Evolutionary conservation across 1,139 yeast genomes (phyloP), one percentile per base, ranked within the genome.

Genomic region (Yamadazyma trypodendri): DNA sequence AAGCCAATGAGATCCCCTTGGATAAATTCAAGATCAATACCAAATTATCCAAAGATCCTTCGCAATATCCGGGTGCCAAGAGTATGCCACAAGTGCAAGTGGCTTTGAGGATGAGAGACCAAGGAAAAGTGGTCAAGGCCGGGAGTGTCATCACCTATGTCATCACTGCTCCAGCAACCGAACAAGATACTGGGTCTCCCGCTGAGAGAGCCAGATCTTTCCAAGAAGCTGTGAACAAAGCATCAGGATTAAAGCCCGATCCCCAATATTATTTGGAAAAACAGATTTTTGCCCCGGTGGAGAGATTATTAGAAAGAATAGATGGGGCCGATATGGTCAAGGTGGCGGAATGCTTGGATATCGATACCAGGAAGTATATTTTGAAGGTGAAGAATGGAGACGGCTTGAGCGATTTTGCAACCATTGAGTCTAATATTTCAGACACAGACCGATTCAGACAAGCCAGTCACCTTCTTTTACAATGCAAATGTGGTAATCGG

Each of bases 21-120:
- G 83, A 77, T 46, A 81, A 82, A 56, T 84, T 70, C 55, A 79
- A 79, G 50, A 82, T 84, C 51, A 84, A 84, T 52, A 84, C 89
- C n/a, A 76, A 75, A 45, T 64, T 84, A 33, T 82, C 90, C 1
- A 84, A 84, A 51, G 92, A 84, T 54, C 94, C 94, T 7, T 65
- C 65, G 16, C 77, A 77, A 38, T 84, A 84, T 53, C 88, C 89
- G 6, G 80, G 79, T 48, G 95, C 89, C 17, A 84, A 85, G 52
- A 70, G 77, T 17, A 85, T 87, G 90, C 96, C 98, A 2, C 89
- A 90, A 23, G 96, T 94, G 11, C 95, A 84, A 57, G 97, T 89
- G 28, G 99, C 97, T 0, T 68, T 87, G 44, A 75, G 95, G 50
- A 72, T 88, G 59, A 71, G 86, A 47, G 77, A 75, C 9, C 81